A percentile compares a stretch with the other conserved stretches of the same genome.
Evolutionary conservation across 768 basidiomycete genomes (phyloP).

Genomic region (Macrolepiota fuliginosa): DNA sequence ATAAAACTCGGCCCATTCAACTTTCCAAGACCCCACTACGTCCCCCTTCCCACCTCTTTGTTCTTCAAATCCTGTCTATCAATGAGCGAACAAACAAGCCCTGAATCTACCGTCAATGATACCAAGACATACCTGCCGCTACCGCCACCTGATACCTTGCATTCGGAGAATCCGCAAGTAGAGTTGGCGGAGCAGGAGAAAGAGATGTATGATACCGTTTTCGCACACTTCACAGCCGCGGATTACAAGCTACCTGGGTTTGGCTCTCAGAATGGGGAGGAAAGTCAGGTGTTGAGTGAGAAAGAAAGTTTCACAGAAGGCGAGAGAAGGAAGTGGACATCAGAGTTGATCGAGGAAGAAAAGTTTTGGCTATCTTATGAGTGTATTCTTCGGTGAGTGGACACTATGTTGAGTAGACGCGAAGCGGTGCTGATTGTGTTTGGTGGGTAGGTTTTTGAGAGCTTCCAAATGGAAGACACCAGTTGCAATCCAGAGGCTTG

Average conservation of each 20-base stretch:
- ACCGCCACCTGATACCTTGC: slow-evolving; percentile 8
- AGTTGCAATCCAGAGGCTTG: slow-evolving; percentile 8
- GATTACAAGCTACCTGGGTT: slow-evolving; percentile 11
- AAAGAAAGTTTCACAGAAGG: not conserved
- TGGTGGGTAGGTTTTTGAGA: not conserved
- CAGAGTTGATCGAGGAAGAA: slow-evolving; percentile 58
- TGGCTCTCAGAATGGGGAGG: not conserved
- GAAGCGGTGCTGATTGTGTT: not conserved
- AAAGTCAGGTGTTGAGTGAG: not conserved
- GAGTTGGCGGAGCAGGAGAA: slow-evolving; percentile 7
- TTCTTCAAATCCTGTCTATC: not conserved
- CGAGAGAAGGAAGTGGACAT: slow-evolving; percentile 20
- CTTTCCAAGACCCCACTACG: not conserved
- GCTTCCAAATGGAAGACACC: slow-evolving; percentile 9
- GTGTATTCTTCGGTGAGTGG: slow-evolving; percentile 61
- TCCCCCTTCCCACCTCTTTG: not conserved
- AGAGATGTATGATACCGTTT: slow-evolving; percentile 5
- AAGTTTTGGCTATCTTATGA: slow-evolving; percentile 82
- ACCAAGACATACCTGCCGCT: slow-evolving; percentile 6
- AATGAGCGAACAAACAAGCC: not conserved
- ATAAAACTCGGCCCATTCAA: not conserved
- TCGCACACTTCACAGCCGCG: slow-evolving; percentile 2
- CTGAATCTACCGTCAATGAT: not conserved
- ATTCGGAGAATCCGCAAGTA: slow-evolving; percentile 7
- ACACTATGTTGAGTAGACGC: not conserved